These are phyloP conservation scores for Aspergillus caelatus DNA, from an alignment of 2,329 filamentous ascomycete species.

Conservation along the genomic window DNA sequence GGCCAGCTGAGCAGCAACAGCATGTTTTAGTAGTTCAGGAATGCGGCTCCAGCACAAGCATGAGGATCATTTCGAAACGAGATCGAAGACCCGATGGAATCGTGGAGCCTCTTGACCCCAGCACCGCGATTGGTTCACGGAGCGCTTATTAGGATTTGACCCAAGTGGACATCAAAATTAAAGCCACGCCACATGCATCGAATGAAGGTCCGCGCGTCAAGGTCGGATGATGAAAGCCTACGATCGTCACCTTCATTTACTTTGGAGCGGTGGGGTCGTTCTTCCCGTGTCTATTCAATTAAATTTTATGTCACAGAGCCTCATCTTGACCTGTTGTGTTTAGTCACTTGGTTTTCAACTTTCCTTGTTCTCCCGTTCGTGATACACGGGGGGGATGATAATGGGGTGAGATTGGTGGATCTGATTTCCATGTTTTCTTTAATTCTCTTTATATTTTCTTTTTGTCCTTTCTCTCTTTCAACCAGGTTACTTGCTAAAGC, in stretches of 20 bases:
- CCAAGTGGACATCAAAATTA: background rate
- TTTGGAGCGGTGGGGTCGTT: background rate
- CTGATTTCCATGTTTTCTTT: background rate
- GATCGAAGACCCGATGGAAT: background rate
- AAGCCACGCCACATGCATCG: slow-evolving; percentile 3
- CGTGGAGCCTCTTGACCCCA: background rate
- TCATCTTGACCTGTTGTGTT: background rate
- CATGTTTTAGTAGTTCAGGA: slow-evolving; percentile 4
- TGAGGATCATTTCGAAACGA: background rate
- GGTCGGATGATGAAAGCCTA: background rate
- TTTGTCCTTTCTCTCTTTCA: no score
- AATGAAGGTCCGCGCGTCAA: slow-evolving; percentile 5
- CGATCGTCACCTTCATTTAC: background rate
- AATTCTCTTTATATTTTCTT: no score
- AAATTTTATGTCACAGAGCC: background rate
- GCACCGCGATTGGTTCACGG: background rate
- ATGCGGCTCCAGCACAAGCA: slow-evolving; percentile 5
- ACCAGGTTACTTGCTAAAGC: no score
- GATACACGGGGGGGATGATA: background rate
- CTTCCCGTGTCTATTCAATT: background rate
- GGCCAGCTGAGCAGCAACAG: background rate
- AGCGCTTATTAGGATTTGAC: background rate
- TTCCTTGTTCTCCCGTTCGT: background rate
- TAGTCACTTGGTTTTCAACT: no score
- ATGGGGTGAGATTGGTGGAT: background rate